Conservation (phyloP, 2,329 filamentous ascomycete genomes). For the Plenodomus tracheiphilus region DNA sequence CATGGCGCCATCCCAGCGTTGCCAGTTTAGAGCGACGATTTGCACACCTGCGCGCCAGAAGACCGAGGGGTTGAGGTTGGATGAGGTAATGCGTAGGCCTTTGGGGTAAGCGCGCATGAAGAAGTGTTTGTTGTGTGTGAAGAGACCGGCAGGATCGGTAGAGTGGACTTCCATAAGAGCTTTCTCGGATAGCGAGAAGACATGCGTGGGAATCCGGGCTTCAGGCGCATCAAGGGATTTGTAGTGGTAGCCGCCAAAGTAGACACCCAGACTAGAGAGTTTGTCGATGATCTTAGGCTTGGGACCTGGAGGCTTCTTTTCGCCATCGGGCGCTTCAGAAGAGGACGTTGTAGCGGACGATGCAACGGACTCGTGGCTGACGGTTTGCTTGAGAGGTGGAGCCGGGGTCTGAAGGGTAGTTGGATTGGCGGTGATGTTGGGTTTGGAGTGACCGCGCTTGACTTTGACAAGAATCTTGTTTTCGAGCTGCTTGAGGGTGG, state of each 20-base stretch:
- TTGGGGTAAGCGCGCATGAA: constrained; percentile 90
- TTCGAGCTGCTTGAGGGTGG: constrained; percentile 66
- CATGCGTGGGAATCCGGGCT: constrained; percentile 60
- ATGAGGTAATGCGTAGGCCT: constrained; percentile 77
- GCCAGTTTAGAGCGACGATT: constrained; percentile 92
- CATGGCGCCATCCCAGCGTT: constrained; percentile 86
- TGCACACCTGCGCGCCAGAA: constrained; percentile 91
- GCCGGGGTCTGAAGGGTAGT: constrained; percentile 34
- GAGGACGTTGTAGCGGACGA: constrained; percentile 21
- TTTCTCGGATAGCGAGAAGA: constrained; percentile 67
- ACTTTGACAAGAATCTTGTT: constrained; percentile 71
- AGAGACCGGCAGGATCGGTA: constrained; percentile 61
- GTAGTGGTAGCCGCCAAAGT: constrained; percentile 85
- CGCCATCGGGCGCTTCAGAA: constrained; percentile 43
- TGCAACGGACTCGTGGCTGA: constrained; percentile 23
- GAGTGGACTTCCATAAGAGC: constrained; percentile 69
- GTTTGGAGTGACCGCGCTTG: constrained; percentile 48
- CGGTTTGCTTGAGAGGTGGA: constrained; percentile 24
- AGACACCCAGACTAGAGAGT: constrained; percentile 76
- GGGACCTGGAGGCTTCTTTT: constrained; percentile 56
- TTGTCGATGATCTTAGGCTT: constrained; percentile 66
- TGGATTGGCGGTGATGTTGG: constrained; percentile 26
- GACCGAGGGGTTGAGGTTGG: constrained; percentile 80
- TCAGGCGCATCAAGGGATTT: constrained; percentile 68
- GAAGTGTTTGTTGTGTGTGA: constrained; percentile 78